Conservation (phyloP, 441 rosid genomes). For the Mallotus repandus region DNA sequence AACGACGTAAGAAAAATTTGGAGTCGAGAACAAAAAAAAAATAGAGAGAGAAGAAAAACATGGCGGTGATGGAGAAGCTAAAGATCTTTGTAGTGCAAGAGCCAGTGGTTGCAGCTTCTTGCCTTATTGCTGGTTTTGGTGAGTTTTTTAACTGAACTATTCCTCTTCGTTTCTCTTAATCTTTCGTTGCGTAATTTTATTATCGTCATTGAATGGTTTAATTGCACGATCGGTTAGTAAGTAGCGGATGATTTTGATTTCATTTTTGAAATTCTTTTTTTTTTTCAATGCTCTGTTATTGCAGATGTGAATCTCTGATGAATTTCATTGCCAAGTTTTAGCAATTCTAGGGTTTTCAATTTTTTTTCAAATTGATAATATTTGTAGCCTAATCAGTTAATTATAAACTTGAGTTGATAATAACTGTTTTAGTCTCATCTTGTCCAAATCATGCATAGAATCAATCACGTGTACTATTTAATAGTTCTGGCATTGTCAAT, state of each 20-base stretch:
- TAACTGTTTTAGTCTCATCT: too few relatives aligned
- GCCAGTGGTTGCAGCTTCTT: slow-evolving; percentile 87
- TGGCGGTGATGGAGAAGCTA: slow-evolving; percentile 79
- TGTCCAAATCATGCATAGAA: too few relatives aligned
- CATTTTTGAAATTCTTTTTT: background rate
- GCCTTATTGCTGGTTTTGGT: slow-evolving; percentile 85
- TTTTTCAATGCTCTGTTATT: background rate
- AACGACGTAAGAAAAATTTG: background rate
- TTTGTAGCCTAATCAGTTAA: background rate
- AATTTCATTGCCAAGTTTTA: slow-evolving; percentile 3
- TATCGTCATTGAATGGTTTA: background rate
- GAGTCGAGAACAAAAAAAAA: background rate
- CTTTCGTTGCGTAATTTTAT: background rate
- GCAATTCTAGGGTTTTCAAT: slow-evolving; percentile 3
- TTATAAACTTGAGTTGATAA: too few relatives aligned
- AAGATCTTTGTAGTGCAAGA: slow-evolving; percentile 84
- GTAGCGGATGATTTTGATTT: background rate
- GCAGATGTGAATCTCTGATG: background rate
- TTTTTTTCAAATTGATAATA: background rate
- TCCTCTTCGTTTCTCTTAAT: background rate
- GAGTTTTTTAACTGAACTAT: background rate
- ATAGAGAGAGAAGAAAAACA: slow-evolving; percentile 20
- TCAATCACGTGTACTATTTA: too few relatives aligned
- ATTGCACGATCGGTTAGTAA: background rate
- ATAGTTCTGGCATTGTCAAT: too few relatives aligned